Evolutionary conservation across 495 filamentous ascomycete species (phyloP).

Genomic region (Penicillium waksmanii): DNA sequence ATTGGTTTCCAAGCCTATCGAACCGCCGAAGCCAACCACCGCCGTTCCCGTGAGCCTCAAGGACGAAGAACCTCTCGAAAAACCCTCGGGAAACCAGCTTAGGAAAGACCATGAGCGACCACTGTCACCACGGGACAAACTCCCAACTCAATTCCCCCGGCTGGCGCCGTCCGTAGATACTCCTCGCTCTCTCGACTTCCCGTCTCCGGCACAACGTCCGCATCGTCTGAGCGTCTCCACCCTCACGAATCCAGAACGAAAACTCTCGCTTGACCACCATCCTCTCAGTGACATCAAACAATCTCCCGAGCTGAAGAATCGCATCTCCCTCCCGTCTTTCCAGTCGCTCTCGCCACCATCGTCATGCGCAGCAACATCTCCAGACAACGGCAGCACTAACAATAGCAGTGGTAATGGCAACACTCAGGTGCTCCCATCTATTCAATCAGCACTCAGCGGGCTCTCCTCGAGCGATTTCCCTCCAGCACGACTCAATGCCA

Average conservation of each 20-base stretch:
- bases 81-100: not conserved
- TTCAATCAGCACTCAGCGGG: constrained; percentile 44
- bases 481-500: constrained; percentile 26
- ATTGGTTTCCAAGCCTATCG: not conserved
- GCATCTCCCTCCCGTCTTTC: constrained; percentile 20
- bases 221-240: constrained; percentile 3
- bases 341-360: constrained; percentile 36
- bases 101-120: not conserved
- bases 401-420: constrained; percentile 13
- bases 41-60: not conserved
- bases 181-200: not conserved
- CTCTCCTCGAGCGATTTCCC: constrained; percentile 28
- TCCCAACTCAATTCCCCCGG: constrained; percentile 1
- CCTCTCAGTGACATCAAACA: constrained; percentile 7
- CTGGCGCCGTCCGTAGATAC: constrained; percentile 2
- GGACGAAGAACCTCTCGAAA: not conserved
- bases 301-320: constrained; percentile 12
- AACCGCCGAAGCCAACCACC: not conserved
- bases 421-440: constrained; percentile 46
- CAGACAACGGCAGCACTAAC: constrained; percentile 30
- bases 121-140: not conserved
- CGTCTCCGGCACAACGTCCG: constrained; percentile 3
- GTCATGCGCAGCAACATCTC: constrained; percentile 38
- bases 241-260: constrained; percentile 7
- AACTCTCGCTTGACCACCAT: constrained; percentile 2